Evolutionary conservation across 2,329 filamentous ascomycete species (phyloP), one percentile per base, ranked within the genome.

Genomic region (Sclerotinia minor): DNA sequence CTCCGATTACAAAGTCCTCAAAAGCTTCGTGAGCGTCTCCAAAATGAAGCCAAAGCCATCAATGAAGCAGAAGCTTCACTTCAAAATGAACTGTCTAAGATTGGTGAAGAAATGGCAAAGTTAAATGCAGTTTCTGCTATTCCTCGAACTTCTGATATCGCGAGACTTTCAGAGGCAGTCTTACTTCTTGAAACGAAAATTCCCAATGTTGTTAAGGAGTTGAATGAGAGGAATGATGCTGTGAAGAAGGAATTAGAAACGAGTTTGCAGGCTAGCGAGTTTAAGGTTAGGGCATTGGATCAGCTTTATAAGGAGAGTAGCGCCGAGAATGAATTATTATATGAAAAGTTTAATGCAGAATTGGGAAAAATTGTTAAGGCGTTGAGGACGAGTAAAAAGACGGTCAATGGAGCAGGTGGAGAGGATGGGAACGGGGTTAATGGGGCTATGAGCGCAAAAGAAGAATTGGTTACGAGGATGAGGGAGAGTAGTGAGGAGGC

Each of bases 271-370:
- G 87, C 92, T 1, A 88, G 87, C 19, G 93, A 97, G 77, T 85
- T 85, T 69, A 94, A 95, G 74, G 89, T 89, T 69, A 90, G 89
- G 73, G 90, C 90, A 52, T 87, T 97, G 65, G 94, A 97, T 77
- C 91, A 96, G 79, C 81, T 97, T 64, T 96, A 96, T 80, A 91
- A 92, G 72, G 92, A 97, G 76, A 87, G 89, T 21, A 92, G 89
- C 73, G 91, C 92, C 0, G 94, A 98, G 81, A 98, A 97, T 74
- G 94, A 97, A 79, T 86, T 94, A 41, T 83, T 98, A 67, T 97
- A 97, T 78, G 91, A 94, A 72, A 89, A 89, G 69, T 97, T 97
- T 82, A 97, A 97, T 75, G 86, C 88, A n/a, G 94, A 97, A 79
- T 81, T 98, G 59, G 90, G 87, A 73, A 92, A 91, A 81, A 91